phyloP scores from a whole-genome alignment of 345 rosid species.

The Bruguiera parviflora region DNA sequence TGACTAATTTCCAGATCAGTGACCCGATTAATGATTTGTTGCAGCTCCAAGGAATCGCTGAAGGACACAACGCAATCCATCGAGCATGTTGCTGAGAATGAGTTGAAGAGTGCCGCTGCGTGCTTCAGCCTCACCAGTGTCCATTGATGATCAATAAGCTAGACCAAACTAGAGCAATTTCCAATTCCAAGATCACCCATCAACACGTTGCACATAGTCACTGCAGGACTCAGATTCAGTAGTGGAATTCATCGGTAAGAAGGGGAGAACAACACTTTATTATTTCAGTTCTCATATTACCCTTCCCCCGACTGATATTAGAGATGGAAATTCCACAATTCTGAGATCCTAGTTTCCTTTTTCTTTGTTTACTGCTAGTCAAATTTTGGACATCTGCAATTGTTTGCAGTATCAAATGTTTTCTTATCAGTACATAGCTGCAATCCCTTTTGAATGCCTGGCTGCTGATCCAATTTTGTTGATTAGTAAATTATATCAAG shows the following conservation, averaged over 20 bases:
- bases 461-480: neutral
- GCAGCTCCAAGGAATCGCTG: slow-evolving; percentile 66
- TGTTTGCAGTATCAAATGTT: neutral
- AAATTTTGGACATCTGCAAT: neutral
- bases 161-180: slow-evolving; percentile 7
- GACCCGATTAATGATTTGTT: no score
- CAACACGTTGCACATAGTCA: neutral
- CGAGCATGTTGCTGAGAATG: slow-evolving; percentile 58
- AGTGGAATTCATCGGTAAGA: neutral
- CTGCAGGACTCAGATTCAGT: neutral
- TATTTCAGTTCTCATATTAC: neutral
- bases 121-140: slow-evolving; percentile 81
- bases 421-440: neutral
- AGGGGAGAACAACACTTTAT: neutral
- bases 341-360: neutral
- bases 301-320: neutral
- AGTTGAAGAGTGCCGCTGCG: slow-evolving; percentile 80
- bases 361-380: neutral
- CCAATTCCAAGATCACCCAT: neutral
- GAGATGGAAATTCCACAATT: slow-evolving; percentile 8
- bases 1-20: no score
- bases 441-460: neutral
- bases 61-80: slow-evolving; percentile 47
- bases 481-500: neutral
- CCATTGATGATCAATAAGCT: slow-evolving; percentile 32